Conservation (phyloP, 352 stramenopile genomes). For the Phytophthora parvispora region DNA sequence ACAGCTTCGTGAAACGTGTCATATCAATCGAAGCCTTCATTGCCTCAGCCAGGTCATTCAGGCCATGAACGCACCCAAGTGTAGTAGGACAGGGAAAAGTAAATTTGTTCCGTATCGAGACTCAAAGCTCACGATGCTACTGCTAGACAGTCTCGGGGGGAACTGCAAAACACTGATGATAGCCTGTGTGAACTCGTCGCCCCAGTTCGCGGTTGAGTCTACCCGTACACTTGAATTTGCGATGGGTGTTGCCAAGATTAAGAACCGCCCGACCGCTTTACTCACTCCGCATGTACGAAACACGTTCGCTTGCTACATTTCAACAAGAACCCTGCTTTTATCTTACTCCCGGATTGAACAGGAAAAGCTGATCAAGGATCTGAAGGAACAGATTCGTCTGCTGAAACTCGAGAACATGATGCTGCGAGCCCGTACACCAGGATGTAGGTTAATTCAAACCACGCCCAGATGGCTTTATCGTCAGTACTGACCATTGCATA, state of each 20-base stretch:
- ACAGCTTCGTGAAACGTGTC: slow-evolving; percentile 77
- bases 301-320: not conserved
- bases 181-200: slow-evolving; percentile 71
- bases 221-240: slow-evolving; percentile 80
- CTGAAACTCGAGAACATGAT: slow-evolving; percentile 81
- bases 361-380: slow-evolving; percentile 78
- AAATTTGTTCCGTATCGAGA: slow-evolving; percentile 81
- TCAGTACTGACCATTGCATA: not conserved
- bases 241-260: slow-evolving; percentile 86
- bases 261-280: slow-evolving; percentile 72
- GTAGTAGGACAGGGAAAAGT: slow-evolving; percentile 38
- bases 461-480: too few species aligned
- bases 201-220: slow-evolving; percentile 70
- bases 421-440: slow-evolving; percentile 69
- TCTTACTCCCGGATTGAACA: slow-evolving; percentile 14
- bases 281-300: slow-evolving; percentile 66
- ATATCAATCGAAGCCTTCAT: slow-evolving; percentile 87
- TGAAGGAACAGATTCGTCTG: slow-evolving; percentile 75
- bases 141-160: slow-evolving; percentile 77
- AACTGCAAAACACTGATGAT: slow-evolving; percentile 87
- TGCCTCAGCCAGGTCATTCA: slow-evolving; percentile 85
- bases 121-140: slow-evolving; percentile 82
- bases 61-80: slow-evolving; percentile 59
- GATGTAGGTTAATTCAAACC: too few species aligned
- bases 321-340: not conserved